Evolutionary conservation across 2,329 filamentous ascomycete species (phyloP).

Genomic region (Diaporthe ilicicola): DNA sequence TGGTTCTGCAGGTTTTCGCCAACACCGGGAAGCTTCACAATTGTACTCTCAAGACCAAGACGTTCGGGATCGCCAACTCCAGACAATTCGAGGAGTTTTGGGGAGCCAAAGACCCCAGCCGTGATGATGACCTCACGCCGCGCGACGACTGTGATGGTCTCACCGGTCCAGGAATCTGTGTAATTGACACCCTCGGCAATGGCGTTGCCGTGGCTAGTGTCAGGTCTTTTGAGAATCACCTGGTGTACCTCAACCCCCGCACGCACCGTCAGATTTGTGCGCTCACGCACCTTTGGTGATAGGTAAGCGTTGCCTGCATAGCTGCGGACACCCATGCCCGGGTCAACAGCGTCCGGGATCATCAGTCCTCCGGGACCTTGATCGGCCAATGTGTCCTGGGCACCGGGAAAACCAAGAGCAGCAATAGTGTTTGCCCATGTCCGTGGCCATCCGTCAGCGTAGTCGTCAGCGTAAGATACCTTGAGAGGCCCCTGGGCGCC

Average conservation of each 20-base stretch:
- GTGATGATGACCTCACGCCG: constrained; percentile 37
- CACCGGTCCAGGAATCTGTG: background rate
- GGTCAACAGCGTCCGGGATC: constrained; percentile 5
- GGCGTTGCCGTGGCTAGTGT: background rate
- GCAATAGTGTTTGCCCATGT: constrained; percentile 33
- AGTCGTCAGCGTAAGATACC: constrained; percentile 8
- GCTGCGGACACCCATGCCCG: constrained; percentile 28
- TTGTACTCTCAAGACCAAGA: constrained; percentile 47
- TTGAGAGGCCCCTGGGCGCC: background rate
- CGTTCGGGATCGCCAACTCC: constrained; percentile 43
- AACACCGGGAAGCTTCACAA: constrained; percentile 38
- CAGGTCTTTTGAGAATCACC: background rate
- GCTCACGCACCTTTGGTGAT: constrained; percentile 17
- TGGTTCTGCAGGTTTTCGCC: constrained; percentile 37
- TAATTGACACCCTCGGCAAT: background rate
- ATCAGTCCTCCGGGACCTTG: background rate
- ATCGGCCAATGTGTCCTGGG: background rate
- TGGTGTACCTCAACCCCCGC: constrained; percentile 17
- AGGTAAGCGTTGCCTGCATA: constrained; percentile 35
- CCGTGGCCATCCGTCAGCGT: constrained; percentile 13
- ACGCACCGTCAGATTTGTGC: constrained; percentile 33
- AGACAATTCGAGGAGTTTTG: constrained; percentile 38
- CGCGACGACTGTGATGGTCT: background rate
- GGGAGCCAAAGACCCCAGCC: constrained; percentile 36
- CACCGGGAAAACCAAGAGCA: background rate